phyloP scores from a whole-genome alignment of 2,329 filamentous ascomycete genomes.

The Waltergamsia citrina region DNA sequence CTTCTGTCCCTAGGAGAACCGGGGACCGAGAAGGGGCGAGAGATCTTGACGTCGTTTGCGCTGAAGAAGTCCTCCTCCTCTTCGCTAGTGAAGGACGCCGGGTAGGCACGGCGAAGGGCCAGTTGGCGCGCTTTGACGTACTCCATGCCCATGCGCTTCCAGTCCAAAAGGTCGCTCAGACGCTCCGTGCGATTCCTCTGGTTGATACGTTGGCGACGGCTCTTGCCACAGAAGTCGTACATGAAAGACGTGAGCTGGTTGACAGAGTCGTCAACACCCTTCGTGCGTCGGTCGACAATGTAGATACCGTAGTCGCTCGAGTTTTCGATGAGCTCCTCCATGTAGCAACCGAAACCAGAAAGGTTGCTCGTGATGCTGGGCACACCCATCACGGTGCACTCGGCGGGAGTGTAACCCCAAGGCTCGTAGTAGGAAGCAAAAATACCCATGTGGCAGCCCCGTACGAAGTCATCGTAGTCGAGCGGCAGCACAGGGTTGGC shows the following conservation, averaged over 20 bases:
- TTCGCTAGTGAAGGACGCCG: slow-evolving; percentile 70
- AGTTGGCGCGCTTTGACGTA: slow-evolving; percentile 96
- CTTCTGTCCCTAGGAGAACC: slow-evolving; percentile 84
- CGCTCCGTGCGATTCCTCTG: slow-evolving; percentile 95
- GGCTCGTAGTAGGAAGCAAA: slow-evolving; percentile 99
- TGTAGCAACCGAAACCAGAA: slow-evolving; percentile 97
- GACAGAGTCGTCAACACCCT: slow-evolving; percentile 94
- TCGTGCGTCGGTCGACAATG: slow-evolving; percentile 90
- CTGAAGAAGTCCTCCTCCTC: slow-evolving; percentile 87
- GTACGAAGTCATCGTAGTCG: slow-evolving; percentile 97
- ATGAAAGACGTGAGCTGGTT: slow-evolving; percentile 84
- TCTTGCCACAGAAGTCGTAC: slow-evolving; percentile 91
- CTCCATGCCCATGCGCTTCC: slow-evolving; percentile 99
- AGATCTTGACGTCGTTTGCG: slow-evolving; percentile 89
- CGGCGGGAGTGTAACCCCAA: slow-evolving; percentile 96
- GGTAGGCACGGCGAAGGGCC: slow-evolving; percentile 85
- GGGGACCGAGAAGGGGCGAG: slow-evolving; percentile 84
- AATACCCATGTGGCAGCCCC: slow-evolving; percentile 89
- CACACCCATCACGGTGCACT: slow-evolving; percentile 98
- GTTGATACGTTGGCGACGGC: slow-evolving; percentile 93
- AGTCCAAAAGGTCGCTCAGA: slow-evolving; percentile 88
- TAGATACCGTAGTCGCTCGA: slow-evolving; percentile 98
- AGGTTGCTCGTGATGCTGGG: slow-evolving; percentile 97
- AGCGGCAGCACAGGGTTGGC: slow-evolving; percentile 90
- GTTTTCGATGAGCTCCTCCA: slow-evolving; percentile 98